Percentiles rank a stretch among this genome's conserved stretches.
Conservation (phyloP, 2,329 filamentous ascomycete genomes). For the Geosmithia flava region DNA sequence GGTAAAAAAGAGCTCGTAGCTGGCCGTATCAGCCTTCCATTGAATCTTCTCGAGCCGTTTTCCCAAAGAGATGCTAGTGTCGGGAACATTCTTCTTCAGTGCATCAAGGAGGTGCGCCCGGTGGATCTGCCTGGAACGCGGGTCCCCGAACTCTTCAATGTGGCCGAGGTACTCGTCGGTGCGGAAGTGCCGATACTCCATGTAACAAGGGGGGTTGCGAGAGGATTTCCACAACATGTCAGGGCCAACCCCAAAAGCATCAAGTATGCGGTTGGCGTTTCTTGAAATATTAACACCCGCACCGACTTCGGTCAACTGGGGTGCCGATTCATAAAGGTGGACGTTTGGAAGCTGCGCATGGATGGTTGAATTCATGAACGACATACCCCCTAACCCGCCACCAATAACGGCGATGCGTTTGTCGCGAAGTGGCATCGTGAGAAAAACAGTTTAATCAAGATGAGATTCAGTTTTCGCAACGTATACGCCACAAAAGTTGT, state of each 20-base stretch:
- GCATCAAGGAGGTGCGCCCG: slow-evolving; percentile 7
- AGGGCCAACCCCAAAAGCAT: slow-evolving; percentile 3
- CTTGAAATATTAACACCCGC: slow-evolving; percentile 39
- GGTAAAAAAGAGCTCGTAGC: slow-evolving; percentile 1
- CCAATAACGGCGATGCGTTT: not conserved
- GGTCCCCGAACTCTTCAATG: slow-evolving; percentile 6
- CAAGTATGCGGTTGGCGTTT: slow-evolving; percentile 25
- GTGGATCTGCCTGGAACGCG: slow-evolving; percentile 3
- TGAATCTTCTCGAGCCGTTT: slow-evolving; percentile 4
- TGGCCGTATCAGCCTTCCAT: not conserved
- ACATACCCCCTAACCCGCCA: slow-evolving; percentile 7
- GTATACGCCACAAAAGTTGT: too few species aligned
- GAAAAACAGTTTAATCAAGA: too few species aligned
- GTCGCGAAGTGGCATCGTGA: too few species aligned
- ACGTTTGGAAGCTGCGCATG: slow-evolving; percentile 12
- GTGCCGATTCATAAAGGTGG: slow-evolving; percentile 30
- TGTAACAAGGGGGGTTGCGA: slow-evolving; percentile 14
- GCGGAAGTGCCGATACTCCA: slow-evolving; percentile 15
- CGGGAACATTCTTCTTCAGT: slow-evolving; percentile 4
- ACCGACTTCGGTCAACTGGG: slow-evolving; percentile 30
- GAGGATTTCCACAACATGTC: slow-evolving; percentile 14
- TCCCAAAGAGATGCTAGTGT: slow-evolving; percentile 2
- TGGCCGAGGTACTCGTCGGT: slow-evolving; percentile 15
- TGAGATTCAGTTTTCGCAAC: too few species aligned
- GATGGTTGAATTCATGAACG: slow-evolving; percentile 20